Evolutionary conservation across 257 asterid genomes (phyloP), one percentile per base, ranked within the genome.

Genomic region (Eustoma russellianum): DNA sequence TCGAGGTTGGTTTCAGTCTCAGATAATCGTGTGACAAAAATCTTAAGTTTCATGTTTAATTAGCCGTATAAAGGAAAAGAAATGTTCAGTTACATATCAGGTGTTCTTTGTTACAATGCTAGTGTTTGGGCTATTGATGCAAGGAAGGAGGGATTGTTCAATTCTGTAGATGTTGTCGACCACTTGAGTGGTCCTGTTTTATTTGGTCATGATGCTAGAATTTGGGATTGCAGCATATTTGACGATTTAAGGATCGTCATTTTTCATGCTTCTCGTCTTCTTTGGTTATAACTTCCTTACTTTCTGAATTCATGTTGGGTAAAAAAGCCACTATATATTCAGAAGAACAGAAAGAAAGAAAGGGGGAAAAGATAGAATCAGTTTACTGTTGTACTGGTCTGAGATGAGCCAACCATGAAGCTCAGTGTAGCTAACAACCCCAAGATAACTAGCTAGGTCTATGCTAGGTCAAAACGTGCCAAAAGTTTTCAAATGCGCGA

Each of bases 201-300:
- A 13, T 87, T 78, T 77, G 98, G 98, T 64, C 98, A 91, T 71
- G 77, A 64, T 74, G 98, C 96, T 69, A 79, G 98, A 65, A 79
- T 91, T 64, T 91, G 96, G 98, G 98, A 91, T 63, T 91, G 98
- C 85, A 87, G 92, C 74, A 77, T 87, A 65, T 77, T 70, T 76
- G 96, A 87, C 50, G 58, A 82, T 62, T 96, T 90, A 75, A 75
- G 94, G 28, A 66, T 60, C 57, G 43, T 4, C 43, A 2, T 38
- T 38, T 38, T 8, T 38, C 43, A 38, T 38, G 30, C 30, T 38
- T 4, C 2, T 10, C 12, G 0, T 38, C 43, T 38, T 38, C 9
- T 38, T 38, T 38, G 9, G 7, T 9, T 11, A 38, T 38, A 38
- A 38, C n/a, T n/a, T n/a, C n/a, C 43, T 38, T 8, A 7, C 7